Base-by-base conservation (phyloP, 331 rosid species). In the Quercus lobata region DNA sequence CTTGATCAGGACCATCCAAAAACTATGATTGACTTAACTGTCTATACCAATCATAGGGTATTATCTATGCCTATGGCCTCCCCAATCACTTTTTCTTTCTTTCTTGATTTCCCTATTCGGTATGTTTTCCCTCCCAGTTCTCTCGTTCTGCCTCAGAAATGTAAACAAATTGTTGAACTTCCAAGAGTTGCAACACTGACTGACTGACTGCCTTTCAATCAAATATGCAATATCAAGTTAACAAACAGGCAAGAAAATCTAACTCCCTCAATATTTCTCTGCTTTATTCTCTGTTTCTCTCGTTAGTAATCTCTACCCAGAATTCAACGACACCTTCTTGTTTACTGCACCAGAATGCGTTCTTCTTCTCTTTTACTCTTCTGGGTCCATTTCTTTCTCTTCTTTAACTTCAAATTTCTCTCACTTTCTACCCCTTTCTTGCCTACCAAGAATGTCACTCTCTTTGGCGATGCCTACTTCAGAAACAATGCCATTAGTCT, bases 391-490 rank as follows among this genome's bases (percentile, higher is more conserved):
- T 49, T 71, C 78, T 69, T 75, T 18, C 30, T 84, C 74, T 16
- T 83, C 82, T 7, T 79, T 61, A 61, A 25, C 83, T 14, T 71
- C 83, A 73, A 9, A 19, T 77, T 75, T 19, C 75, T 70, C 25
- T 72, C 87, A 4, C 74, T 60, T 21, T 85, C 92, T 4, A 7
- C 49, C 74, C 76, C 87, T 76, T 79, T 71, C 80, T 79, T 54
- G 73, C 83, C 87, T 18, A 74, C 82, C 6, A 69, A 84, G 65
- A 90, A 90, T 73, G 65, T 94, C 71, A 92, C 98, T 49, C 93
- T 94, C 87, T 91, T 75, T 21, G 97, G 94, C 17, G 97, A 94
- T 53, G 97, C 98, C 37, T 86, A 70, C 52, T 83, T 86, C 88
- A 58, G 72, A 16, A 80, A 87, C 80, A 76, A 73, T 53, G 75